A percentile compares a stretch with the other conserved stretches of the same genome.
Conservation (phyloP, 169 alveolate genomes). For the Miamiensis avidus region DNA sequence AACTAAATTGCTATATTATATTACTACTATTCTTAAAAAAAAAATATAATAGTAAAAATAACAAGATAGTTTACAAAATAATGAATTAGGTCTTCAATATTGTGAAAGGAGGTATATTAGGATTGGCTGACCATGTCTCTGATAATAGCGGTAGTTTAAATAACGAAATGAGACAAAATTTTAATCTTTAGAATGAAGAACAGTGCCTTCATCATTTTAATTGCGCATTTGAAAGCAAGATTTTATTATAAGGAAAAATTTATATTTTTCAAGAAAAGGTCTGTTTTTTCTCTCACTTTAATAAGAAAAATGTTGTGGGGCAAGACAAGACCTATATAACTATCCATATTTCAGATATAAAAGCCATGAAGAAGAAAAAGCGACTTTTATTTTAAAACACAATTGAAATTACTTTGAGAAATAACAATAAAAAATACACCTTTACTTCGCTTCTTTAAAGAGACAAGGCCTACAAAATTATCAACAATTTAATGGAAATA, state of each 20-base stretch:
- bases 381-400: background rate
- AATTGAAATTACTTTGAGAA: too few species aligned
- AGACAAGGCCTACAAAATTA: background rate
- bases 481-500: background rate
- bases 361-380: background rate
- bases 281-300: background rate
- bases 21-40: too few species aligned
- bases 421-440: background rate
- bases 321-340: background rate
- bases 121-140: background rate
- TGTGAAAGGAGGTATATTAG: background rate
- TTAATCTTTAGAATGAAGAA: background rate
- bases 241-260: background rate
- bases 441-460: background rate
- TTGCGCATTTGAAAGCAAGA: background rate
- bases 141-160: background rate
- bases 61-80: too few species aligned
- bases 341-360: background rate
- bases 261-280: background rate
- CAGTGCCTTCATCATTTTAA: background rate
- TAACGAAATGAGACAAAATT: too few species aligned
- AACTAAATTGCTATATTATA: too few species aligned
- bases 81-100: background rate
- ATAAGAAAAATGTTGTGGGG: background rate
- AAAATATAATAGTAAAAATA: background rate